A percentile compares a stretch with the other conserved stretches of the same genome.
phyloP scores from a whole-genome alignment of 306 rosid genomes.

The Cyclanthera cordifolia region DNA sequence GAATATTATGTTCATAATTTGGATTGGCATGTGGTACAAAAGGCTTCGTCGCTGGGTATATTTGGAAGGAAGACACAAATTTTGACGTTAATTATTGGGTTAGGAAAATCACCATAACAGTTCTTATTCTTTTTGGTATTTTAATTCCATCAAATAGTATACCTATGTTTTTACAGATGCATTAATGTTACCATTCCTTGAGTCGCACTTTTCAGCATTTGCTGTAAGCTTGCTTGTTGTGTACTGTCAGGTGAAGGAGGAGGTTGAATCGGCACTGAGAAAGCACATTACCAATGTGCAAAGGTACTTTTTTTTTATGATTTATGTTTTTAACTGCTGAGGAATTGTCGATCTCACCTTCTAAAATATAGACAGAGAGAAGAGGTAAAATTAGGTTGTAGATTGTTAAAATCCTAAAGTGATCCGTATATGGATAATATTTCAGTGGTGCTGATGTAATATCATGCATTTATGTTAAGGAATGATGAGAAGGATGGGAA shows the following conservation, averaged over 20 bases:
- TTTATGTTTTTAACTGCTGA: neutral
- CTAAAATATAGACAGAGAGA: too few species aligned
- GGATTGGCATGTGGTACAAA: neutral
- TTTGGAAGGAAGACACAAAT: neutral
- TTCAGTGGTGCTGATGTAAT: neutral
- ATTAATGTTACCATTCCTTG: neutral
- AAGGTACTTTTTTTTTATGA: conserved; percentile 48
- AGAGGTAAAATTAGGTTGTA: too few species aligned
- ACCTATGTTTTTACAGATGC: neutral
- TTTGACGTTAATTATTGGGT: neutral
- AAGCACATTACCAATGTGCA: conserved; percentile 55
- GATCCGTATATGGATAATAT: neutral
- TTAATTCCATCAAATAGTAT: neutral
- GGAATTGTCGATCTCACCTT: neutral
- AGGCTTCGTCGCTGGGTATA: neutral
- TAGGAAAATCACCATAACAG: neutral
- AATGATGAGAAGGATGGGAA: conserved; percentile 33
- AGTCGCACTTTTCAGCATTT: neutral
- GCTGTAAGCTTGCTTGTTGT: conserved; percentile 13
- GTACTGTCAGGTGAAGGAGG: conserved; percentile 78
- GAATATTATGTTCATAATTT: neutral
- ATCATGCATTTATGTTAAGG: conserved; percentile 33
- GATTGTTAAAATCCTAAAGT: neutral
- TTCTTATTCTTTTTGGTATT: neutral
- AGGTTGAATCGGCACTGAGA: conserved; percentile 72